Percentiles rank a stretch among this genome's conserved stretches.
Evolutionary conservation across 2,329 filamentous ascomycete species (phyloP).

Genomic region (Parastagonospora avenae): DNA sequence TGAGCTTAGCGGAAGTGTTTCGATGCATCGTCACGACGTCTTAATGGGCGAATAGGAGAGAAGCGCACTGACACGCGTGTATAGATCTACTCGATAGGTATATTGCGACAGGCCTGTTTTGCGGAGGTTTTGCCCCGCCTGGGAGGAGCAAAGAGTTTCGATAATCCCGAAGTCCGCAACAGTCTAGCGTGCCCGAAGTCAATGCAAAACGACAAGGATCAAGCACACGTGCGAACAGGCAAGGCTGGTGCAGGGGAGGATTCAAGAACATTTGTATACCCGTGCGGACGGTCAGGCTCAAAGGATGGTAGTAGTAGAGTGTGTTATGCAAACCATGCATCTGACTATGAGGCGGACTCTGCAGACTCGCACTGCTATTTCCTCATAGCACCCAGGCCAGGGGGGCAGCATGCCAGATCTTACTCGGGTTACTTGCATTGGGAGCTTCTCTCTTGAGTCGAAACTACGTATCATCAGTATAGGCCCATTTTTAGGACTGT

Average conservation of each 20-base stretch:
- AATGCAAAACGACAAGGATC: slow-evolving; percentile 11
- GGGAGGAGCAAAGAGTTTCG: slow-evolving; percentile 13
- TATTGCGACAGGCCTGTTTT: slow-evolving; percentile 15
- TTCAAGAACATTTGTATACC: too few species aligned
- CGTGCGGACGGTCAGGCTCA: neutral
- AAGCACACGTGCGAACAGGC: slow-evolving; percentile 14
- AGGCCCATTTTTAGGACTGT: too few species aligned
- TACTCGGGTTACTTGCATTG: too few species aligned
- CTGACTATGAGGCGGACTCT: too few species aligned
- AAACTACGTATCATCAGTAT: too few species aligned
- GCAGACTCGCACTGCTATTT: too few species aligned
- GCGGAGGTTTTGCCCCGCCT: slow-evolving; percentile 10
- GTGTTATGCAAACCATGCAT: neutral
- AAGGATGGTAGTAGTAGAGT: neutral
- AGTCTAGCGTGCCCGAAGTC: slow-evolving; percentile 16
- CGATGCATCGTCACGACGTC: neutral
- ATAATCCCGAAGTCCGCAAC: neutral
- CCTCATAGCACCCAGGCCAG: too few species aligned
- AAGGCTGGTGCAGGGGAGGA: neutral
- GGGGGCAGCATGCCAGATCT: too few species aligned
- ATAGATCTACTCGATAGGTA: slow-evolving; percentile 6
- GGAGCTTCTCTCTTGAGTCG: too few species aligned
- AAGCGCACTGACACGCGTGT: slow-evolving; percentile 13
- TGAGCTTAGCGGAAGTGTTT: neutral
- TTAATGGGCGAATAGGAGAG: slow-evolving; percentile 11